Base-by-base conservation (phyloP, 1,139 yeast species). In the Blastobotrys buckinghamii region DNA sequence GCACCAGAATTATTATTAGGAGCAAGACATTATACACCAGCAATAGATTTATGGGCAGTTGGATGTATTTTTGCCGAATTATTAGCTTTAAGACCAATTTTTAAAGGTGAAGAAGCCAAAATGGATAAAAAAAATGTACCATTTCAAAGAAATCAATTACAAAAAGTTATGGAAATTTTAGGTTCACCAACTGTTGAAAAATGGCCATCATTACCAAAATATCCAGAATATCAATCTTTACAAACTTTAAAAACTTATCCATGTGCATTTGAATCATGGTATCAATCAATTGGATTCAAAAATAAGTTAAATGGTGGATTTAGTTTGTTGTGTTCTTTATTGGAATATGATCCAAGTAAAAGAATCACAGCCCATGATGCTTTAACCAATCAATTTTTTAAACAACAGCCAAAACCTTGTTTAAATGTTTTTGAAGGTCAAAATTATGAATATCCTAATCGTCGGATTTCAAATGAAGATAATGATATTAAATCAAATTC, bases 21-120 rank as follows among this genome's bases (percentile, higher is more conserved):
- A 0, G 89, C 96, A 1, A 72, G 96, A 44, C 96, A 92, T 68
- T 92, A 92, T 63, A 85, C 97, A 0, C 96, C 97, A 0, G 92
- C 97, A 0, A 84, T 92, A 41, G 97, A 92, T 67, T 67, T 88
- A 47, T 92, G 98, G 98, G 97, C 98, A 0, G 88, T 89, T 9
- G 98, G 98, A 0, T 92, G 98, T 66, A 92, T 94, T 9, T 74
- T 92, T 56, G 98, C 96, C 0, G 99, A 94, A 63, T 70, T 92
- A 44, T 71, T 92, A 19, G 87, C 96, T 2, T 68, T 94, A 40
- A 71, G 96, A 58, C 99, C 99, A 0, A 83, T 92, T 4, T 92
- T 92, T 70, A 92, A 94, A 65, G 98, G 98, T 40, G 99, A 92
- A 66, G 99, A 92, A 64, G 95, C 96, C 15, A 92, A 90, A 60